A percentile compares a stretch with the other conserved stretches of the same genome.
Conservation (phyloP, 371 early-diverging fungal species). For the Mortierella sp. region DNA sequence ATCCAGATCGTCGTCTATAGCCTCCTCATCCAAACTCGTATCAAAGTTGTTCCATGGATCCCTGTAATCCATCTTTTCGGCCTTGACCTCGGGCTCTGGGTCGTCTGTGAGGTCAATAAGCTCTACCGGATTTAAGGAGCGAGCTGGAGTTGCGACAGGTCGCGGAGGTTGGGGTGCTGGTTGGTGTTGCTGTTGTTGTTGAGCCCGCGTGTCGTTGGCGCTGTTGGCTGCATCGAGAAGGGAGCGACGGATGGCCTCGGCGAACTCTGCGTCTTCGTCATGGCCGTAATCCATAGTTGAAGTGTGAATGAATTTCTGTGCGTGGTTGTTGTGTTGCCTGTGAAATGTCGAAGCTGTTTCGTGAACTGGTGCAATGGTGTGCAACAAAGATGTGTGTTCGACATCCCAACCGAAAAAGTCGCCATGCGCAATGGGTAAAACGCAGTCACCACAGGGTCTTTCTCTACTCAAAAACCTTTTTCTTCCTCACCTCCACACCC, state of each 20-base stretch:
- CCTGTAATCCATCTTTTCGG: not conserved
- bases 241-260: constrained; percentile 48
- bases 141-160: not conserved
- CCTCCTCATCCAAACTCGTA: not conserved
- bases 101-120: constrained; percentile 31
- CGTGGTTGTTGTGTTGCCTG: not conserved
- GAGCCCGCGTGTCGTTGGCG: not conserved
- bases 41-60: not conserved
- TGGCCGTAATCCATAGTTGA: constrained; percentile 26
- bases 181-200: not conserved
- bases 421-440: no score
- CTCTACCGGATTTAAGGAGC: not conserved
- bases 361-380: no score
- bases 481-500: not conserved
- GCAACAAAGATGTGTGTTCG: no score
- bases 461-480: not conserved
- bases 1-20: not conserved
- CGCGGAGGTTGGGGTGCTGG: not conserved
- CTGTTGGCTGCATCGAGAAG: constrained; percentile 22
- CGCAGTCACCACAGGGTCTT: no score
- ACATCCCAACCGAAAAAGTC: no score
- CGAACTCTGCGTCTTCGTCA: constrained; percentile 26
- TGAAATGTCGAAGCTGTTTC: no score
- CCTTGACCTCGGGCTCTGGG: constrained; percentile 14
- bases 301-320: not conserved